Base-by-base conservation (phyloP, 78 protist species). In the Dictyostelium brefeldianum region DNA sequence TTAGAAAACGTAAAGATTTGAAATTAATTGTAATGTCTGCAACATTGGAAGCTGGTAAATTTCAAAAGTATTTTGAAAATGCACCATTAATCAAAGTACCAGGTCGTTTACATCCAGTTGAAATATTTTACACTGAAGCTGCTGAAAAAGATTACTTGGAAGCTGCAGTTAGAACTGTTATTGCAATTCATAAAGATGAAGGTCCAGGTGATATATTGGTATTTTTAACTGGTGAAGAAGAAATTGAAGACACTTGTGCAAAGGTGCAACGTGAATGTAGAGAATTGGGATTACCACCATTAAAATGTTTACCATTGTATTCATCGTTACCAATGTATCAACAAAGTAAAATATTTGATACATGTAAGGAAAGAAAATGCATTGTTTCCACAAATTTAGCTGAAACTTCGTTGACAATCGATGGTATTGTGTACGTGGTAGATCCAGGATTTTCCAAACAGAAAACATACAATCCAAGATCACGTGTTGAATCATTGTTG, bases 361-460 rank as follows among this genome's bases (percentile, higher is more conserved):
- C 57, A 10, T 94, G 77, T 0, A 83, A 93, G 7, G 95, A 98
- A 20, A 83, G 99, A 12, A 99, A 99, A 81, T 78, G 98, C 43
- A 94, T 99, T 29, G 96, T 99, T 17, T 85, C 99, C 7, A 99
- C 99, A 25, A 99, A 99, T 96, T 98, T 99, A 31, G 99, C 99
- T 1, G 99, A 99, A 83, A 99, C 99, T 12, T 99, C 99, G 2
- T 90, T 99, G 64, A 99, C 99, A 22, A 99, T 99, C 74, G 99
- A 99, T 25, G 99, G 99, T 31, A 96, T 99, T 41, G 99, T 99
- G n/a, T 99, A 92, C 50, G 99, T 99, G 48, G 95, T 99, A 36
- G 99, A 99, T 70, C 99, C 99, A 0, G 99, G 99, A 2, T 99
- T 99, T 50, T 53, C 97, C 17, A 99, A 99, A 95, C 99, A 99